Percentiles rank a stretch among this genome's conserved stretches.
phyloP scores from a whole-genome alignment of 2,329 filamentous ascomycete species.

The Lecanicillium sp. region DNA sequence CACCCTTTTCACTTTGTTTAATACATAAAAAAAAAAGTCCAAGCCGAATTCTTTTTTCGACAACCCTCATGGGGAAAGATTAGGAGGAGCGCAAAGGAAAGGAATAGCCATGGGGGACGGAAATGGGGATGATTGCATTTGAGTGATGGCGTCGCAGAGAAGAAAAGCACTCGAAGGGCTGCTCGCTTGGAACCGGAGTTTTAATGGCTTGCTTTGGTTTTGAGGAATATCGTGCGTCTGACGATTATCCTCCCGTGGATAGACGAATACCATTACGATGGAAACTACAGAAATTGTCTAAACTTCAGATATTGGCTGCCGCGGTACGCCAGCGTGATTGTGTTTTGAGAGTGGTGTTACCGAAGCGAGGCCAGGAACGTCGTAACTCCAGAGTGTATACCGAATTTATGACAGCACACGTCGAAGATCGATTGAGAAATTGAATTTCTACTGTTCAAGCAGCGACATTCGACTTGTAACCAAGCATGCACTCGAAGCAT shows the following conservation, averaged over 20 bases:
- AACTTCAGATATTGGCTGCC: too few species aligned
- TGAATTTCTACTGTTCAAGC: too few species aligned
- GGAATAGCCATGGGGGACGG: slow-evolving; percentile 12
- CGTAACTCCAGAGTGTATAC: too few species aligned
- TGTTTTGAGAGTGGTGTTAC: background rate
- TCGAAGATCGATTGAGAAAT: too few species aligned
- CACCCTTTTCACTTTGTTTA: background rate
- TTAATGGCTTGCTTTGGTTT: slow-evolving; percentile 40
- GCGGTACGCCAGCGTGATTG: too few species aligned
- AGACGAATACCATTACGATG: slow-evolving; percentile 36
- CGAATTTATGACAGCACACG: too few species aligned
- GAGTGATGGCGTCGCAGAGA: slow-evolving; percentile 27
- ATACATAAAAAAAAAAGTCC: slow-evolving; percentile 11
- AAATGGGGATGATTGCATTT: slow-evolving; percentile 4
- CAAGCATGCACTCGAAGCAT: background rate
- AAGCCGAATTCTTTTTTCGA: slow-evolving; percentile 12
- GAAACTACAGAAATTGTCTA: too few species aligned
- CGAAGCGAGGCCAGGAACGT: too few species aligned
- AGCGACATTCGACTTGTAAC: background rate
- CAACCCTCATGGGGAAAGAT: slow-evolving; percentile 8
- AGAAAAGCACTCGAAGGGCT: slow-evolving; percentile 32
- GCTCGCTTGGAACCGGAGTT: slow-evolving; percentile 40
- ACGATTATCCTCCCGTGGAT: slow-evolving; percentile 37
- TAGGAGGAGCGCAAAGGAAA: slow-evolving; percentile 2
- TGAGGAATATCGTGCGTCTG: slow-evolving; percentile 36